Conservation (phyloP, 78 protist genomes). For the Dictyostelium citrinum region DNA sequence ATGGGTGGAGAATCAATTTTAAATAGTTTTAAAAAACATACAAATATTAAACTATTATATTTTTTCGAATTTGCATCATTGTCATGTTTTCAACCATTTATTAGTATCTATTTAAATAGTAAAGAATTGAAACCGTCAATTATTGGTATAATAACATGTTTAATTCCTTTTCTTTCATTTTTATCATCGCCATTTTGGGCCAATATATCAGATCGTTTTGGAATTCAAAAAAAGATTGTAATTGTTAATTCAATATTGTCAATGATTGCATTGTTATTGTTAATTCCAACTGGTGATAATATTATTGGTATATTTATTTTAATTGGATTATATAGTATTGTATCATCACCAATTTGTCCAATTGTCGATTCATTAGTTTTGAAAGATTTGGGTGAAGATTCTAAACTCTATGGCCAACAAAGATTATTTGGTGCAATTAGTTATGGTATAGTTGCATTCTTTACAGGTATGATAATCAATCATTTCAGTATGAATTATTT, state of each 20-base stretch:
- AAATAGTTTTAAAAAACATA: neutral
- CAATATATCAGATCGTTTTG: neutral
- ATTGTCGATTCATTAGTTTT: neutral
- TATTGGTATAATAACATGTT: neutral
- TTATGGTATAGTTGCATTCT: neutral
- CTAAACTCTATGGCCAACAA: constrained; percentile 5
- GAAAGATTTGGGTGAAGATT: neutral
- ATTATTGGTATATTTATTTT: neutral
- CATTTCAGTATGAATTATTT: neutral
- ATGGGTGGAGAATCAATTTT: neutral
- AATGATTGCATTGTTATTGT: neutral
- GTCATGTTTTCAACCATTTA: constrained; percentile 6
- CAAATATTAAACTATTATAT: neutral
- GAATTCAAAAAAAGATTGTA: neutral
- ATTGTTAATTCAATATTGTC: neutral
- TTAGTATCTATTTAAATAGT: neutral
- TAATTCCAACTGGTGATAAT: neutral
- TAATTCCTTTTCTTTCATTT: neutral
- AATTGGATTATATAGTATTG: neutral
- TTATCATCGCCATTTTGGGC: neutral
- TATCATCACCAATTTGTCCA: constrained; percentile 1
- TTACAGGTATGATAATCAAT: neutral
- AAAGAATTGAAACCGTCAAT: neutral
- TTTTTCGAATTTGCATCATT: neutral
- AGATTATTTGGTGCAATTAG: constrained; percentile 29